phyloP scores from a whole-genome alignment of 2,329 filamentous ascomycete genomes.

The Cladophialophora exuberans region DNA sequence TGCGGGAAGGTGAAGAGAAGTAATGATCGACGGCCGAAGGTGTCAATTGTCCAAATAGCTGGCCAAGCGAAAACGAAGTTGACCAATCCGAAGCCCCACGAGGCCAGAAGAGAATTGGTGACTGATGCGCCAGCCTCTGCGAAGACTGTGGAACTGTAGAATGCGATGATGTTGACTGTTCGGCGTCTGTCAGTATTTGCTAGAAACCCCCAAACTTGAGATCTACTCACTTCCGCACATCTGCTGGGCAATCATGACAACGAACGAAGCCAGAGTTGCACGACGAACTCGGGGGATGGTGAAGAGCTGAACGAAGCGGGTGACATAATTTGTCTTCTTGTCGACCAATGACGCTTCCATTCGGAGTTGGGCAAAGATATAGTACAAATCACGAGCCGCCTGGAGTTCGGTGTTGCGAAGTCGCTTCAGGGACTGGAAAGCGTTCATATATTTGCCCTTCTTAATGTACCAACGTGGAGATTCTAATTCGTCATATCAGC shows the following conservation, averaged over 20 bases:
- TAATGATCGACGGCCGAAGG: constrained; percentile 65
- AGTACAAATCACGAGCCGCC: constrained; percentile 62
- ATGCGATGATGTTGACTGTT: constrained; percentile 64
- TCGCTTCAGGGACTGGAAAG: constrained; percentile 61
- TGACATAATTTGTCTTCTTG: constrained; percentile 55
- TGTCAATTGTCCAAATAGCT: constrained; percentile 62
- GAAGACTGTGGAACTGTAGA: constrained; percentile 61
- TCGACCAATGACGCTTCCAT: constrained; percentile 47
- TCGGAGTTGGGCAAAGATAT: constrained; percentile 55
- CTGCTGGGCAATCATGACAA: constrained; percentile 39
- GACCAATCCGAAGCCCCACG: constrained; percentile 33
- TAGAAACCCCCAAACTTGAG: constrained; percentile 10
- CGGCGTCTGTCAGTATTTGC: constrained; percentile 39
- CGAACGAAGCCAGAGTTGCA: constrained; percentile 36
- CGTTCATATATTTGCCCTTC: constrained; percentile 64
- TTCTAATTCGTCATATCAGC: constrained; percentile 3
- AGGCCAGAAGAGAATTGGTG: constrained; percentile 30
- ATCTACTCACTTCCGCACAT: constrained; percentile 38
- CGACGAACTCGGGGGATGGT: constrained; percentile 37
- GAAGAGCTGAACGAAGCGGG: constrained; percentile 38
- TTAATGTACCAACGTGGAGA: constrained; percentile 70
- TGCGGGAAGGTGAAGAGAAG: constrained; percentile 69
- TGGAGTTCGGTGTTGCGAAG: constrained; percentile 62
- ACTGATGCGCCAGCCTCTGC: constrained; percentile 26
- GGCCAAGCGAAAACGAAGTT: constrained; percentile 35